phyloP scores from a whole-genome alignment of 805 yeast species.

The Ogataea degrootiae region DNA sequence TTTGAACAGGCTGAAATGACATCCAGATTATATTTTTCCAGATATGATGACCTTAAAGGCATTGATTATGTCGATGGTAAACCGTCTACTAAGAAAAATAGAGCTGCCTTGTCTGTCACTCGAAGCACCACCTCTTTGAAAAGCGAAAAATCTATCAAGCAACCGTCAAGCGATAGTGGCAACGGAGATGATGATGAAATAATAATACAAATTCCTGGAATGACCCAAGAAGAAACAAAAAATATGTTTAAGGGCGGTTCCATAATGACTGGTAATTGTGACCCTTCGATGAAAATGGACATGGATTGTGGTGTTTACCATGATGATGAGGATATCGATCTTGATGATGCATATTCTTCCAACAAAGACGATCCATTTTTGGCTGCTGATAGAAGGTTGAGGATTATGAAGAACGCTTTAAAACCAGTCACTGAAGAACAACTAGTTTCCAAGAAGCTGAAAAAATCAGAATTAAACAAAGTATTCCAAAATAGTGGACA shows the following conservation, averaged over 20 bases:
- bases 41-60: constrained; percentile 17
- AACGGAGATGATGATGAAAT: constrained; percentile 10
- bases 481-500: constrained; percentile 25
- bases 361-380: constrained; percentile 8
- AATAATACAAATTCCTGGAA: constrained; percentile 1
- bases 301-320: neutral
- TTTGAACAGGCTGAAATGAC: constrained; percentile 35
- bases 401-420: constrained; percentile 25
- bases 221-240: neutral
- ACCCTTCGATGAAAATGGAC: neutral
- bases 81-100: neutral
- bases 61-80: constrained; percentile 5
- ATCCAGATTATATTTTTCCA: constrained; percentile 25
- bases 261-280: neutral
- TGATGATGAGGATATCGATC: constrained; percentile 1
- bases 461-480: constrained; percentile 20
- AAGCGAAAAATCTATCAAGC: no score
- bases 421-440: constrained; percentile 23
- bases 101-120: no score
- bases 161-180: constrained; percentile 1
- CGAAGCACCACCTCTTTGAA: no score
- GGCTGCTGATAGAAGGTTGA: constrained; percentile 21
- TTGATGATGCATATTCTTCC: neutral
- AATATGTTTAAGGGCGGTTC: neutral
- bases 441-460: constrained; percentile 17